Evolutionary conservation across 2,329 filamentous ascomycete genomes (phyloP), one percentile per base, ranked within the genome.

Genomic region (Chalaropsis ovoidea): DNA sequence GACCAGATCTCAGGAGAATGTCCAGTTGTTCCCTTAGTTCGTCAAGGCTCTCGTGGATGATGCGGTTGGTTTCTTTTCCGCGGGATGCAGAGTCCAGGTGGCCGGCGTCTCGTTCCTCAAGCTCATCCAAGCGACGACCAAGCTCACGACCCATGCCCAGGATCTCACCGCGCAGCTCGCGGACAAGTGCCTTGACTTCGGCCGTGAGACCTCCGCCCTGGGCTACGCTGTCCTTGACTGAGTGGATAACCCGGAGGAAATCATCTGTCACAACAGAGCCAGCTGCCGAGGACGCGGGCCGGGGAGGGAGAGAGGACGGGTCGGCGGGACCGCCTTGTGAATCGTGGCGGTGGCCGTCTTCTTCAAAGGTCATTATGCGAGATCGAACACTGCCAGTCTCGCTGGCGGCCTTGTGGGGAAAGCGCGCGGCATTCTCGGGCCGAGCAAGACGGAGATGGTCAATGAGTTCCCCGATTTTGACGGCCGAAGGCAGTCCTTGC

Each of bases 71-170:
- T 31, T 65, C 67, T 24, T 63, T 41, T 2, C 45, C 45, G 15
- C 60, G 56, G 17, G 60, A 47, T 45, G 54, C 31, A 8, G 63
- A 42, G 5, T 65, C 63, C 17, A 39, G 45, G n/a, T 61, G 6
- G 13, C 61, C 61, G 17, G 11, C n/a, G n/a, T 62, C 47, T 39
- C 47, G 65, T 41, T 63, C 62, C 35, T 77, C 79, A 10, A 85
- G 81, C 68, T 90, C 85, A 68, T 94, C 89, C n/a, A 97, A 81
- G 70, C 91, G 88, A 66, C 90, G 87, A 49, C 88, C 91, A 61
- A 97, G 84, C 70, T 96, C 91, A 66, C 93, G 83, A 3, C 93
- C 93, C 92, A 96, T 96, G 2, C 91, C 92, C 3, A 96, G 80
- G 8, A 97, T 91, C 73, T 97, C 93, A 2, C 91, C 92, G 24